A percentile compares a stretch with the other conserved stretches of the same genome.
Evolutionary conservation across 2,329 filamentous ascomycete genomes (phyloP).

Genomic region (Aspergillus quadricinctus): DNA sequence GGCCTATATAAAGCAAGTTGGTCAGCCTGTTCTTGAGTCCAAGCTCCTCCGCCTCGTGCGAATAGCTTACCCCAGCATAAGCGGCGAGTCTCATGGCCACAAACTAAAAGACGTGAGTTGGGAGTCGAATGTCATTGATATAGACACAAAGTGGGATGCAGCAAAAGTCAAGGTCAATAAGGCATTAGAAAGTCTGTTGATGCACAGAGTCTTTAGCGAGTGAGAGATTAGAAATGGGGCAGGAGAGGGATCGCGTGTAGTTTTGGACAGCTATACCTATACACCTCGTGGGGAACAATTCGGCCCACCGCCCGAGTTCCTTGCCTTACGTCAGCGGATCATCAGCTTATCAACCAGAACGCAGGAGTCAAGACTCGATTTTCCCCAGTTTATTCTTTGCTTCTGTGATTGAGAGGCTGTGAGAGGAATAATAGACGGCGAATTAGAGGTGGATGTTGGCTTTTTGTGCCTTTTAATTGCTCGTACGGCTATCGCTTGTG

Average conservation of each 20-base stretch:
- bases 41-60: neutral
- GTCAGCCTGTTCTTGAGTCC: slow-evolving; percentile 1
- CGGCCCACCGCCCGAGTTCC: neutral
- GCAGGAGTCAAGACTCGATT: neutral
- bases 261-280: slow-evolving; percentile 25
- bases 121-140: slow-evolving; percentile 27
- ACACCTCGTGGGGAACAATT: slow-evolving; percentile 2
- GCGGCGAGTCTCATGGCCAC: slow-evolving; percentile 46
- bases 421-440: neutral
- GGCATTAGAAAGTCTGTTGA: slow-evolving; percentile 1
- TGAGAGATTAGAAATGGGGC: neutral
- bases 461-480: neutral
- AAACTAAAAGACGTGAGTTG: slow-evolving; percentile 16
- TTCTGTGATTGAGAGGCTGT: neutral
- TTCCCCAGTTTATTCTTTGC: neutral
- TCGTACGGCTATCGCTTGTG: neutral
- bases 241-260: slow-evolving; percentile 13
- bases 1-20: slow-evolving; percentile 52
- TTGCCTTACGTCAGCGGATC: slow-evolving; percentile 19
- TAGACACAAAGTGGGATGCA: slow-evolving; percentile 6
- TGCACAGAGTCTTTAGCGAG: slow-evolving; percentile 16
- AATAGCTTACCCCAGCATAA: slow-evolving; percentile 48
- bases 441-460: neutral
- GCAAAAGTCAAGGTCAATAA: slow-evolving; percentile 1
- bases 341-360: neutral